Evolutionary conservation across 208 protist genomes (phyloP), one percentile per base, ranked within the genome.

Genomic region (Acanthamoeba culbertsoni): DNA sequence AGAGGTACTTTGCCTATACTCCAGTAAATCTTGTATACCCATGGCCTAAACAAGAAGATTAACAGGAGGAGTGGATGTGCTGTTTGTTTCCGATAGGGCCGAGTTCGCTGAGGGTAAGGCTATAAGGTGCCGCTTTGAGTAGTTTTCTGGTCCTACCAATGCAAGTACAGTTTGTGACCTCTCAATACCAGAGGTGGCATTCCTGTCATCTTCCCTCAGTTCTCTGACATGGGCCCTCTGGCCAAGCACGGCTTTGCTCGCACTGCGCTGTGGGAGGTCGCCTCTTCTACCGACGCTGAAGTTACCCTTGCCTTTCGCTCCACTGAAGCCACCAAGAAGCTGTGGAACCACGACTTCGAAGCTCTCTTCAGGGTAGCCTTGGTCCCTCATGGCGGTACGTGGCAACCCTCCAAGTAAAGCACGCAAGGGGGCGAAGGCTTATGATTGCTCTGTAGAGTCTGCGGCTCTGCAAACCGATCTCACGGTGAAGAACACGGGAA

Each of bases 221-320:
- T 93, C 65, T 77, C 65, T 4, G 65, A 77, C 43, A 62, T 42
- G 33, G 89, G 89, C 0, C 89, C 89, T 3, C 42, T 93, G 28
- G 28, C 42, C n/a, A 77, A 93, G 89, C 89, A 93, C 68, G 89
- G 89, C 65, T 93, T 93, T 37, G 65, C 68, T 5, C 62, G 89
- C 7, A 84, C 33, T n/a, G 16, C 46, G 1, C 2, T 40, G 35
- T 84, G 59, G 89, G 51, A 77, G 89, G 51, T 77, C 23, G 43
- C 37, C 33, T 45, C 42, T 4, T 0, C 65, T 16, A 51, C 89
- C 31, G 35, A 75, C 2, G 43, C 26, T 14, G 62, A 57, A 16
- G 89, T 63, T n/a, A 84, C 40, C 28, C 46, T 93, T 26, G 46
- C 43, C 31, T 48, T 93, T 7, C 89, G 51, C 55, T 42, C 53